Conservation (phyloP, 257 asterid genomes). For the Craterostigma plantagineum region DNA sequence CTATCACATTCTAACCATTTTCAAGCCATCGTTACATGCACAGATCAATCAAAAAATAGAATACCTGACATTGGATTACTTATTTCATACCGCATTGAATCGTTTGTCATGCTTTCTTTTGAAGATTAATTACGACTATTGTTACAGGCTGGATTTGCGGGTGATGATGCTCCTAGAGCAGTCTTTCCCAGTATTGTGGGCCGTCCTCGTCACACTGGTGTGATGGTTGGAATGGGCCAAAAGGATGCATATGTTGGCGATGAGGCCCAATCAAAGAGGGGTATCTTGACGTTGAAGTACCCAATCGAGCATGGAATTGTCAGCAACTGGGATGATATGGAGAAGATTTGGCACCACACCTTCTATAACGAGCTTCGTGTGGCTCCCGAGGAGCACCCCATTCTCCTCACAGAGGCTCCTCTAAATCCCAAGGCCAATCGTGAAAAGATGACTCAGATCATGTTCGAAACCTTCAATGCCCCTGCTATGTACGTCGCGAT, state of each 20-base stretch:
- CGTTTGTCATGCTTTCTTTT: too few species aligned
- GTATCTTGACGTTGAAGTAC: conserved; percentile 11
- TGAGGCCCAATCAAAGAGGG: conserved; percentile 13
- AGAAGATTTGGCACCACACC: conserved; percentile 6
- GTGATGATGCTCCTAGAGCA: conserved; percentile 32
- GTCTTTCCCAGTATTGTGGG: conserved; percentile 33
- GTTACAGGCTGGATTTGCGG: conserved; percentile 34
- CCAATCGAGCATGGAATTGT: conserved; percentile 16
- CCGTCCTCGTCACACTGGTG: conserved; percentile 33
- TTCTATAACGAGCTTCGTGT: conserved; percentile 5
- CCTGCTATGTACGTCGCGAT: too few species aligned
- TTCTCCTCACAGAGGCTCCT: conserved; percentile 29
- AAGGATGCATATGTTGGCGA: conserved; percentile 9
- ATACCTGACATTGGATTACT: too few species aligned
- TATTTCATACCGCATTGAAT: too few species aligned
- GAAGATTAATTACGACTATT: too few species aligned
- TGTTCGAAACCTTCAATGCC: too few species aligned
- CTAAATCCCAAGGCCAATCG: conserved; percentile 29
- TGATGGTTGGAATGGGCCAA: conserved; percentile 22
- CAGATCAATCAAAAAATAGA: too few species aligned
- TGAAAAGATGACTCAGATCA: conserved; percentile 25
- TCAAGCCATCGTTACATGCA: too few species aligned
- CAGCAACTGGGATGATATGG: conserved; percentile 15
- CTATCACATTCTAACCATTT: too few species aligned
- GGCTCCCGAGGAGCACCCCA: conserved; percentile 31